Evolutionary conservation across 352 stramenopile genomes (phyloP), one percentile per base, ranked within the genome.

Genomic region (Phytopythium oedochilum): DNA sequence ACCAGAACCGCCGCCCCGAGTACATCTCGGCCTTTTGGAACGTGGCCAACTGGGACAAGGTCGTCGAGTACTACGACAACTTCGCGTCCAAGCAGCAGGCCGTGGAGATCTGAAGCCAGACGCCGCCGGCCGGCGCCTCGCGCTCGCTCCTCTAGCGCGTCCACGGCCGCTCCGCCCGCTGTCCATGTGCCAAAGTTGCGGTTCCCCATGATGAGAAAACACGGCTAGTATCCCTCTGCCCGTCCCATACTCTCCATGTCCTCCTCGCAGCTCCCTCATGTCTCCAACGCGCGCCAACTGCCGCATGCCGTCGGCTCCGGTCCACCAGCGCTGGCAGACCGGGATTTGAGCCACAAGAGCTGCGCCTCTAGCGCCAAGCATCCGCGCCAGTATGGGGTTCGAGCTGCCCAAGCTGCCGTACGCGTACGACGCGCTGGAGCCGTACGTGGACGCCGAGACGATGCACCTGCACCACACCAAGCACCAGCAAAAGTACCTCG

Each of bases 1-100:
- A 98, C 86, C 92, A 98, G 70, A 98, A 98, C 79, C 86, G 90
- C 51, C 83, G 94, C 59, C 88, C 93, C 18, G 91, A 98, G 72
- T 98, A 99, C 89, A 97, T 99, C 63, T 88, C 83, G 47, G 97
- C 96, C 61, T 98, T 97, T 78, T 99, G 96, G 96, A 98, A 98
- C 81, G 93, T 99, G 59, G 94, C 89, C 67, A 97, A 97, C 86
- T 97, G 88, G 88, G 83, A 96, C 73, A 92, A 94, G 77, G 91
- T 97, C 40, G 86, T 90, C 23, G 76, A 96, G 68, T 94, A 96
- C 84, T 96, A 96, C 69, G 85, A 95, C 76, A 62, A 93, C 20
- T 96, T 92, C 65, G 87, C 87, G 52, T 89, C 78, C 17, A 87
- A 93, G 73, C 70, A 75, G 53, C 85, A 91, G 75, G 64, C 86